Evolutionary conservation across 495 filamentous ascomycete genomes (phyloP).

Genomic region (Haplographium delicatum): DNA sequence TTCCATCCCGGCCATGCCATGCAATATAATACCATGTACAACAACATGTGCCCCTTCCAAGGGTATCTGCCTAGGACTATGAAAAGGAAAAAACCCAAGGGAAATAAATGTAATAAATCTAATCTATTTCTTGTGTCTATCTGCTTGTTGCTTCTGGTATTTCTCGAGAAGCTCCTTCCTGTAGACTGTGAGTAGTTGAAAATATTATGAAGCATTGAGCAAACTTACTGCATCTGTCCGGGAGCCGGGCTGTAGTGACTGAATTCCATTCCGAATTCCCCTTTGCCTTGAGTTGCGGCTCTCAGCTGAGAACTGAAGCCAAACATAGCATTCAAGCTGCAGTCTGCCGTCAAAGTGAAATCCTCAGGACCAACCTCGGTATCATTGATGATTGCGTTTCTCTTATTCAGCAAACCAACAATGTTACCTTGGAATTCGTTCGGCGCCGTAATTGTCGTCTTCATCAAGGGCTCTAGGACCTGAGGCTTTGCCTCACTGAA

Average conservation of each 20-base stretch:
- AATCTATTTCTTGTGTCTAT: slow-evolving; percentile 26
- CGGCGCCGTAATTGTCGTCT: slow-evolving; percentile 91
- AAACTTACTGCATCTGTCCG: slow-evolving; percentile 74
- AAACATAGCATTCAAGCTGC: slow-evolving; percentile 94
- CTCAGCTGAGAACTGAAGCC: slow-evolving; percentile 87
- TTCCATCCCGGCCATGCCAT: neutral
- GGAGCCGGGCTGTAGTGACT: slow-evolving; percentile 87
- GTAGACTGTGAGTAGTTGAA: slow-evolving; percentile 10
- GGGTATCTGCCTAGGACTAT: neutral
- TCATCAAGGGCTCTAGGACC: slow-evolving; percentile 96
- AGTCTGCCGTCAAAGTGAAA: slow-evolving; percentile 91
- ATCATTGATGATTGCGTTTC: slow-evolving; percentile 89
- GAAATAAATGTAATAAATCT: neutral
- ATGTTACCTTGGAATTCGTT: slow-evolving; percentile 98
- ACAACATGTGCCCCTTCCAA: neutral
- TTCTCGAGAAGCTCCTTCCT: slow-evolving; percentile 80
- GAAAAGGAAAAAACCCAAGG: slow-evolving; percentile 12
- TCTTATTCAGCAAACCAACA: slow-evolving; percentile 92
- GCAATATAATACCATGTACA: slow-evolving; percentile 1
- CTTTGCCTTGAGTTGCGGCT: slow-evolving; percentile 96
- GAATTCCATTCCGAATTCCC: slow-evolving; percentile 99
- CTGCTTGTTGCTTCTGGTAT: slow-evolving; percentile 67
- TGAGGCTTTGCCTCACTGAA: slow-evolving; percentile 73
- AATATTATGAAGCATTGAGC: slow-evolving; percentile 11
- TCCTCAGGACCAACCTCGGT: slow-evolving; percentile 94